Base-by-base conservation (phyloP, 73 alveolate species). In the Uronychia binucleata region DNA sequence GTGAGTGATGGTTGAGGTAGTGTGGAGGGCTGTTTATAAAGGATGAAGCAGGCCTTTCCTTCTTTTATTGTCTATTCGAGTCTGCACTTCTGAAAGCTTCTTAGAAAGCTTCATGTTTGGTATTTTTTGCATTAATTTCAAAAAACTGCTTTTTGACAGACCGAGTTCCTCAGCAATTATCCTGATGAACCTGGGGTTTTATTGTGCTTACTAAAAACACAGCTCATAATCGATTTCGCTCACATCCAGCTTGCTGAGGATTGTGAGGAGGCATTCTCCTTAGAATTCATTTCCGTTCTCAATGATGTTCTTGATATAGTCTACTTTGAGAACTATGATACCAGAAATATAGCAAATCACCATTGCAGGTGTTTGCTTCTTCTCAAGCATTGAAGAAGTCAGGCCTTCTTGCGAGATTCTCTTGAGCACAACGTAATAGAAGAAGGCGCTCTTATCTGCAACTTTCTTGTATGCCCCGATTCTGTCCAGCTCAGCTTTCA, bases 371-470 rank as follows among this genome's bases (percentile, higher is more conserved):
- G 34, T 78, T 79, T 79, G 79, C n/a, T 33, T n/a, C 33, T 79
- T 79, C 30, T 31, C 59, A 26, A 79, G 14, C 31, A 33, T 1
- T n/a, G 28, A 58, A 8, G 5, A 19, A 19, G 67, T 46, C 67
- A 46, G 67, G 5, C 67, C 67, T 46, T 46, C 67, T 11, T 46
- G 5, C 19, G 67, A 46, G 19, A 46, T 46, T 46, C 82, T 11
- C 57, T 82, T 74, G n/a, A 78, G 77, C 0, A 82, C 57, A 1
- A 29, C 5, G 33, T 82, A 82, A 78, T 82, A 82, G 75, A 27
- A 25, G 33, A 25, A 30, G 1, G 89, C 89, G 33, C 81, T 25
- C 1, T 28, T 13, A 32, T 82, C 28, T n/a, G 89, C 89, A 14
- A 82, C 78, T 11, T 5, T 26, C 74, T 74, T 82, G 78, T 29